Evolutionary conservation across 371 early-diverging fungal species (phyloP).

Genomic region (Zopfochytrium polystomum): DNA sequence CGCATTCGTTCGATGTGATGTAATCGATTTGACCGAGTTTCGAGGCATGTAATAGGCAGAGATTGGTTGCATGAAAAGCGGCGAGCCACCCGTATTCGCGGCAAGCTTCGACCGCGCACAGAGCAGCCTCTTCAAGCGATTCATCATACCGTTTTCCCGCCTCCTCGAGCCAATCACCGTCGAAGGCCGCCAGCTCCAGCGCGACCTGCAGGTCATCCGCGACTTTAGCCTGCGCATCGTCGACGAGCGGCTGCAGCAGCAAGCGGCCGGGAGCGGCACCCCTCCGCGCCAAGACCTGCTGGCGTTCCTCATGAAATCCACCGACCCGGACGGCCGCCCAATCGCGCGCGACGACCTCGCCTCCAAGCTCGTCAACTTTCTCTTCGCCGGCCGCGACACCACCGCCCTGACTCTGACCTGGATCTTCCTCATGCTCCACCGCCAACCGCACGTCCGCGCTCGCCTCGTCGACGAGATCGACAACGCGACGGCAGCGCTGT

Average conservation of each 20-base stretch:
- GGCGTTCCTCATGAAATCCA: constrained; percentile 1
- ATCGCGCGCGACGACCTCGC: constrained; percentile 50
- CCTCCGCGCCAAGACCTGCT: constrained; percentile 5
- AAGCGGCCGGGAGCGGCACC: not conserved
- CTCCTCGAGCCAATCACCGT: constrained; percentile 10
- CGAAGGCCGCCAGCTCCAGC: not conserved
- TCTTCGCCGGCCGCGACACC: too few relatives aligned
- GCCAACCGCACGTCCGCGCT: constrained; percentile 48
- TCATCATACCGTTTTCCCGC: constrained; percentile 13
- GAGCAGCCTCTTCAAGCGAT: constrained; percentile 11
- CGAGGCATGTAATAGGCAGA: not conserved
- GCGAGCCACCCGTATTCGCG: constrained; percentile 5
- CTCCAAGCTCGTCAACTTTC: too few relatives aligned
- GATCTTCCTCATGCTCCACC: constrained; percentile 54
- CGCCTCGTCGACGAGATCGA: constrained; percentile 51
- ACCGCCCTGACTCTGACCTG: constrained; percentile 71
- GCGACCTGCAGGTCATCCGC: constrained; percentile 9
- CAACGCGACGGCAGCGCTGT: constrained; percentile 25
- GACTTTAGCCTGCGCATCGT: constrained; percentile 10
- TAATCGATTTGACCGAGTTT: too few relatives aligned
- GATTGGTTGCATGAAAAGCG: not conserved
- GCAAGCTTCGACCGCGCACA: constrained; percentile 20
- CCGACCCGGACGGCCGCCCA: not conserved
- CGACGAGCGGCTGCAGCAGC: not conserved
- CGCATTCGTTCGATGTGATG: not conserved